Conservation (phyloP, 1,284 basidiomycete genomes). For the Somion occarium region DNA sequence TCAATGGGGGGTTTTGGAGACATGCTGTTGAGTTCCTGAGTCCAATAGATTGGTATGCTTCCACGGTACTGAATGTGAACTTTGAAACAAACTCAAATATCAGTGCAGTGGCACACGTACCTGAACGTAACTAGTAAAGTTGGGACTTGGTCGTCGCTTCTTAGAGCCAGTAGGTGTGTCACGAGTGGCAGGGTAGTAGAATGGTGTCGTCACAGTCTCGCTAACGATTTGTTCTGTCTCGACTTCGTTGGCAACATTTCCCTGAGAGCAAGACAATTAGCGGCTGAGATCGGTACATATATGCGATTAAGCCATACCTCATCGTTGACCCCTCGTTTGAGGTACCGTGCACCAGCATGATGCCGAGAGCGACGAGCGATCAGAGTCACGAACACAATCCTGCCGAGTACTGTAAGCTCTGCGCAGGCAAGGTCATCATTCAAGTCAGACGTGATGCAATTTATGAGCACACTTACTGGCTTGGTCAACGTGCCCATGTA, state of each 20-base stretch:
- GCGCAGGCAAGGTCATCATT: neutral
- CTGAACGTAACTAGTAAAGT: conserved; percentile 94
- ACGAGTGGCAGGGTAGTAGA: conserved; percentile 61
- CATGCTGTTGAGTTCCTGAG: conserved; percentile 90
- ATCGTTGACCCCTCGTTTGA: conserved; percentile 93
- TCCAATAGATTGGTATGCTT: conserved; percentile 96
- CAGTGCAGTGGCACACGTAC: conserved; percentile 29
- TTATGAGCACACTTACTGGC: conserved; percentile 86
- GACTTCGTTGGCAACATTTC: conserved; percentile 98
- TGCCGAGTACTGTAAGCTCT: conserved; percentile 91
- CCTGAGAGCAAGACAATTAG: conserved; percentile 43
- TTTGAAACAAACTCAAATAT: neutral
- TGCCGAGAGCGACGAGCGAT: conserved; percentile 94
- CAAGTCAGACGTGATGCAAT: too few relatives aligned
- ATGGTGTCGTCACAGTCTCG: conserved; percentile 89
- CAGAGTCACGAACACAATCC: conserved; percentile 89
- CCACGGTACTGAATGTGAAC: conserved; percentile 72
- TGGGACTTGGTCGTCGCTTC: conserved; percentile 63
- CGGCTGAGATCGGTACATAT: too few relatives aligned
- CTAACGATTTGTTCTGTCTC: conserved; percentile 99
- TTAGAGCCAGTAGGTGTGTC: conserved; percentile 25
- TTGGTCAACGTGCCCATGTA: conserved; percentile 98
- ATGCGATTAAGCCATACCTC: conserved; percentile 48
- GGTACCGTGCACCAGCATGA: conserved; percentile 93
- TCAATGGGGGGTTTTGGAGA: conserved; percentile 93